Conservation (phyloP, 768 basidiomycete species). For the Lepiota brunneoincarnata region DNA sequence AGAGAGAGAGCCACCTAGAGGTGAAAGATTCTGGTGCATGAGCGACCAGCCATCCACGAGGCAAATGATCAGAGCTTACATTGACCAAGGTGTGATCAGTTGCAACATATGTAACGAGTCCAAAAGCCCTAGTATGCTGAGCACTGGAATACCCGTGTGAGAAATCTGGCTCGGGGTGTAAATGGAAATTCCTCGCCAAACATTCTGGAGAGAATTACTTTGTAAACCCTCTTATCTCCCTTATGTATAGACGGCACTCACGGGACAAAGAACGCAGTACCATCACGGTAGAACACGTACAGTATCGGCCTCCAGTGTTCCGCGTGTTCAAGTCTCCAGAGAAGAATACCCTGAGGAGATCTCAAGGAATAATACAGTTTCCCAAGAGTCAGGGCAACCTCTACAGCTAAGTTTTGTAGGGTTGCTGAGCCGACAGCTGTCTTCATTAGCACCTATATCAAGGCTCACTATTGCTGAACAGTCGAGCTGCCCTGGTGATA, state of each 20-base stretch:
- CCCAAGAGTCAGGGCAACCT: neutral
- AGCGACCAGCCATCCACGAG: neutral
- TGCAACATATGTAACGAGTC: neutral
- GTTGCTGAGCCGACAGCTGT: too few relatives aligned
- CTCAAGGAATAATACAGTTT: constrained; percentile 1
- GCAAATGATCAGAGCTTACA: neutral
- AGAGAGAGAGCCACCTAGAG: constrained; percentile 9
- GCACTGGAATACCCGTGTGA: neutral
- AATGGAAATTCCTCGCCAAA: neutral
- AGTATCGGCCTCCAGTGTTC: neutral
- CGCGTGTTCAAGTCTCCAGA: neutral
- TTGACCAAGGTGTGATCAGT: neutral
- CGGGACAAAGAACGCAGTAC: constrained; percentile 5
- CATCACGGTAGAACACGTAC: constrained; percentile 8
- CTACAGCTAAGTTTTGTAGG: neutral
- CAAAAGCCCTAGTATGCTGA: neutral
- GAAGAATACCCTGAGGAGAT: neutral
- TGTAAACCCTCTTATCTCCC: neutral
- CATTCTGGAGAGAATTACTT: neutral
- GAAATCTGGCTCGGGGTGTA: too few relatives aligned
- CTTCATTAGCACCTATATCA: neutral
- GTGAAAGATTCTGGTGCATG: neutral
- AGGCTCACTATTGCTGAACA: constrained; percentile 3
- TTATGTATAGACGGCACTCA: neutral
- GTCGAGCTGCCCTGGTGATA: neutral